Evolutionary conservation across 768 basidiomycete genomes (phyloP).

Genomic region (Phlebiopsis gigantea): DNA sequence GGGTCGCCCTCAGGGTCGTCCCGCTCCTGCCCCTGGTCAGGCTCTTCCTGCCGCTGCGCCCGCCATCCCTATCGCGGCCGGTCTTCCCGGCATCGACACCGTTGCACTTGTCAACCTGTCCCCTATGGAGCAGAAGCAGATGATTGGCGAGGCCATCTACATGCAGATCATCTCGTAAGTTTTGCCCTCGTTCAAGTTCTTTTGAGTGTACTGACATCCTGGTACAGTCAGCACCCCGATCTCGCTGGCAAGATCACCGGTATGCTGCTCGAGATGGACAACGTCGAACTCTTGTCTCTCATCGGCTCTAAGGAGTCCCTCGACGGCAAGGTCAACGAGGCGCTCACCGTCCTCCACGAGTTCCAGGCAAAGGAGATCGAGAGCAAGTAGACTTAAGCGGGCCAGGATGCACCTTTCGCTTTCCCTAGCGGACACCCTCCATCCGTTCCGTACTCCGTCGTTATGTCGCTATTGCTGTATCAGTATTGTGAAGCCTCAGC

Average conservation of each 20-base stretch:
- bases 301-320: constrained; percentile 80
- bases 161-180: constrained; percentile 81
- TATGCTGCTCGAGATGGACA: constrained; percentile 99
- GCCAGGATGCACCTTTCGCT: background rate
- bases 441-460: background rate
- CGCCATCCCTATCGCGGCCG: constrained; percentile 27
- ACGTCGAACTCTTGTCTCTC: constrained; percentile 84
- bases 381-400: constrained; percentile 17
- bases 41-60: constrained; percentile 27
- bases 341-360: constrained; percentile 82
- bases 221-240: constrained; percentile 72
- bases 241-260: constrained; percentile 98
- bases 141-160: constrained; percentile 96
- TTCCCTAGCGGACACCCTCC: background rate
- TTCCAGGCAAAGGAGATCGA: constrained; percentile 46
- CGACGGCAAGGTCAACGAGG: constrained; percentile 88
- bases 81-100: constrained; percentile 33
- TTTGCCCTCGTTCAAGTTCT: constrained; percentile 5
- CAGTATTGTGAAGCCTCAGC: constrained; percentile 12
- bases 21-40: constrained; percentile 21
- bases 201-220: constrained; percentile 12
- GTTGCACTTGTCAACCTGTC: constrained; percentile 53
- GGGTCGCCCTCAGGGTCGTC: constrained; percentile 24
- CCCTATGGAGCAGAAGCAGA: constrained; percentile 93
- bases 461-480: constrained; percentile 21